Base-by-base conservation (phyloP, 1,284 basidiomycete species). In the Lentinula novae-zelandiae region DNA sequence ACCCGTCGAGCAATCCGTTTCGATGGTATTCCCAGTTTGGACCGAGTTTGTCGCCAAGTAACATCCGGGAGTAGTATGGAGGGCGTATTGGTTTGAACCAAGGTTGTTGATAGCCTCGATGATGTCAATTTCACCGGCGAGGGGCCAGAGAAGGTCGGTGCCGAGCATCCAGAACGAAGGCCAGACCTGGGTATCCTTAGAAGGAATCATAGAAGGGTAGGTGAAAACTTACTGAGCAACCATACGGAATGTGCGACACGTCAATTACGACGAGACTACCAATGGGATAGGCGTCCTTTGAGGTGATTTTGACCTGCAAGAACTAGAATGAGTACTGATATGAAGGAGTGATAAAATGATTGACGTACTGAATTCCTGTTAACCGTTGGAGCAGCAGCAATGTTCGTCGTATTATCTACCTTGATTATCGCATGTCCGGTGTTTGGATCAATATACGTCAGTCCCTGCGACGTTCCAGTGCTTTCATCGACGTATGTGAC, bases 221-320 rank as follows among this genome's bases (percentile, higher is more conserved):
- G 36, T 38, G 36, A 38, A 2, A 10, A 3, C 36, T 9, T 38
- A 38, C 81, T 3, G 78, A 80, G 64, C 82, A 83, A 1, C 82
- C 82, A 55, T 75, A 86, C 0, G 87, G 87, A 54, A 88, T 68
- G 69, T 89, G 85, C 2, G 80, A 67, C 1, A 80, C 75, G 67
- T 90, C 87, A 44, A 86, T 75, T 13, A 89, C 75, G 76, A 82
- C 82, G n/a, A 89, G 71, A 48, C 78, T 82, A 5, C 86, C 86
- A 9, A 84, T 62, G 15, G 70, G 70, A 62, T 83, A 86, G 9
- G 73, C 70, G 17, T 78, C 77, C 60, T 78, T 70, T 0, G 77
- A 76, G 2, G 80, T 80, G 31, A 86, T 80, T 39, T 82, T 76
- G 48, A 85, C 74, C 82, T 83, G 36, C 4, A 38, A 60, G 13